Evolutionary conservation across 2,329 filamentous ascomycete genomes (phyloP).

Genomic region (Hypomyces rosellus): DNA sequence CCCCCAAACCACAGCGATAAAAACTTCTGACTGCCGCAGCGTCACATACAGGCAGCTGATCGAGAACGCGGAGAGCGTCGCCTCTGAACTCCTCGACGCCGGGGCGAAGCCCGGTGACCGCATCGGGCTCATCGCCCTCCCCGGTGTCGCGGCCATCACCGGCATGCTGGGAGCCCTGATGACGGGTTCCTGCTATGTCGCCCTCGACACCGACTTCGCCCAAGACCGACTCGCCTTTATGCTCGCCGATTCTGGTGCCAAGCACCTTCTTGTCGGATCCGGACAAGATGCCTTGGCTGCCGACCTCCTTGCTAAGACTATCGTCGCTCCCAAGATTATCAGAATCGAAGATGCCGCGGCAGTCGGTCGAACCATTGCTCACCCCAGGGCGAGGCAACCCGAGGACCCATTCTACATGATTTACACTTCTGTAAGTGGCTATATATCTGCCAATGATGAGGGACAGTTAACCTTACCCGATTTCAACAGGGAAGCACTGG

Average conservation of each 20-base stretch:
- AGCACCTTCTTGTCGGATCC: constrained; percentile 16
- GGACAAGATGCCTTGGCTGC: constrained; percentile 15
- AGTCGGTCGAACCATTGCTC: constrained; percentile 10
- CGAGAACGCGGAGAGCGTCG: constrained; percentile 17
- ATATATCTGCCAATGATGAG: neutral
- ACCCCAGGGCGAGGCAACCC: constrained; percentile 11
- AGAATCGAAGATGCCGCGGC: constrained; percentile 16
- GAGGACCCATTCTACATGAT: constrained; percentile 21
- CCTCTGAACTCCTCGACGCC: constrained; percentile 15
- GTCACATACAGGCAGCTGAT: constrained; percentile 19
- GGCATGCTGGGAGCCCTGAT: constrained; percentile 18
- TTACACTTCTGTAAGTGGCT: constrained; percentile 19
- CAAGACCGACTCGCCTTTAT: constrained; percentile 20
- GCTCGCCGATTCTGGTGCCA: constrained; percentile 16
- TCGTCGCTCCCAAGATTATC: constrained; percentile 13
- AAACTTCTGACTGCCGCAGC: constrained; percentile 19
- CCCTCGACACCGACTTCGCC: constrained; percentile 21
- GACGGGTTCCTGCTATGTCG: constrained; percentile 20
- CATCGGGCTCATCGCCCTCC: constrained; percentile 16
- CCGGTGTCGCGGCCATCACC: constrained; percentile 18
- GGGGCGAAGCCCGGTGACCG: constrained; percentile 16
- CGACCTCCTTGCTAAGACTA: constrained; percentile 12
- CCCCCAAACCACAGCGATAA: constrained; percentile 18
- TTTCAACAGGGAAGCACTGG: constrained; percentile 18
- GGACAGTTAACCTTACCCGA: neutral